These are phyloP conservation scores for Silybum marianum DNA, from an alignment of 129 eudicot species.

Conservation along the genomic window DNA sequence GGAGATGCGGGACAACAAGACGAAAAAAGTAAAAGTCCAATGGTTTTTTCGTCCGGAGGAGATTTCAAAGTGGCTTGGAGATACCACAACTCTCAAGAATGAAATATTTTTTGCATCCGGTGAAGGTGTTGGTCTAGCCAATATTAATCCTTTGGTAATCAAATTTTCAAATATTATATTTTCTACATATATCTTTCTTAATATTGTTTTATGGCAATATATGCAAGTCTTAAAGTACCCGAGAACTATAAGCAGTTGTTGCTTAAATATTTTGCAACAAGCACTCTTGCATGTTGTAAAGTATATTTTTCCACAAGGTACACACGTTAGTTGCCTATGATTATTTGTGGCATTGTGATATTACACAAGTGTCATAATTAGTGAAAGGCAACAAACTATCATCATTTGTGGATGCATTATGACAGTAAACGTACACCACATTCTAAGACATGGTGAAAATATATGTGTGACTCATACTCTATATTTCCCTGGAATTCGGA, in stretches of 20 bases:
- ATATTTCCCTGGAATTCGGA: neutral
- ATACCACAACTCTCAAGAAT: conserved; percentile 44
- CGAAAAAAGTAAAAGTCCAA: conserved; percentile 61
- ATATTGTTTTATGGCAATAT: conserved; percentile 11
- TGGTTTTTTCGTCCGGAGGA: conserved; percentile 80
- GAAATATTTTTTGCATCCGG: conserved; percentile 79
- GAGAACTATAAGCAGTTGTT: neutral
- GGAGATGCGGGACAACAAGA: conserved; percentile 48
- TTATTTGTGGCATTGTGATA: conserved; percentile 12
- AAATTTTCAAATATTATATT: neutral
- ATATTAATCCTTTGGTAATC: conserved; percentile 70
- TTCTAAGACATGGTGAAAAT: neutral
- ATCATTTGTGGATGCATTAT: neutral
- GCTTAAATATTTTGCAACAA: neutral
- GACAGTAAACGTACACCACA: neutral
- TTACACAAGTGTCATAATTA: neutral
- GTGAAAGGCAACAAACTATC: neutral
- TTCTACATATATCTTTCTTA: conserved; percentile 14
- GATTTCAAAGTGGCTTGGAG: conserved; percentile 51
- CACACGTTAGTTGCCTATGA: neutral
- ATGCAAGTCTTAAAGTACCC: conserved; percentile 3
- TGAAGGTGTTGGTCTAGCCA: conserved; percentile 69
- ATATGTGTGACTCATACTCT: neutral
- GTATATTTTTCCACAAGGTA: neutral
- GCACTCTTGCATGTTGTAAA: neutral